Percentiles rank a stretch among this genome's conserved stretches.
Conservation (phyloP, 345 rosid genomes). For the Corchorus olitorius region DNA sequence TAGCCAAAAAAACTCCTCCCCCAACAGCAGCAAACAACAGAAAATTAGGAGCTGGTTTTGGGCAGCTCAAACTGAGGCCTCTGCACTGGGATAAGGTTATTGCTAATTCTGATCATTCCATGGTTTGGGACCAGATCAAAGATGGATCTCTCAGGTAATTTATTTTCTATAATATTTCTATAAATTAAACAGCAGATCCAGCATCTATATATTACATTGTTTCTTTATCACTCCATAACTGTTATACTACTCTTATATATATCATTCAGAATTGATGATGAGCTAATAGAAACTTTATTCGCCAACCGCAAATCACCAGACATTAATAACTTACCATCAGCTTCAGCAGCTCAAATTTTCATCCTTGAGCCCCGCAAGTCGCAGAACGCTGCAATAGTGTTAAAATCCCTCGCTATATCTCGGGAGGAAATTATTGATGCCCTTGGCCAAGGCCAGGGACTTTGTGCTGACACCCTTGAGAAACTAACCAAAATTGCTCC, state of each 20-base stretch:
- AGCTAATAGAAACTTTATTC: constrained; percentile 49
- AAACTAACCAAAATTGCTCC: constrained; percentile 71
- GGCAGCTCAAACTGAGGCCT: constrained; percentile 50
- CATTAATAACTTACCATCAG: constrained; percentile 14
- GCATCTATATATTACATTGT: too few species aligned
- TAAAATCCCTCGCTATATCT: constrained; percentile 51
- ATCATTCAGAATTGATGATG: constrained; percentile 52
- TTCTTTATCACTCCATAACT: neutral
- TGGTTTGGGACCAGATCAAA: constrained; percentile 69
- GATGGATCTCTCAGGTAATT: constrained; percentile 60
- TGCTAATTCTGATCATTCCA: constrained; percentile 57
- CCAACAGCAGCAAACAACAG: constrained; percentile 34
- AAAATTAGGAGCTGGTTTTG: constrained; percentile 24
- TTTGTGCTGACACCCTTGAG: constrained; percentile 58
- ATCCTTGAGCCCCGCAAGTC: constrained; percentile 57
- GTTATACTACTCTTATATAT: neutral
- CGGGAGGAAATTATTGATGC: constrained; percentile 48
- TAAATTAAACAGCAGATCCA: too few species aligned
- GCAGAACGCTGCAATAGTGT: constrained; percentile 57
- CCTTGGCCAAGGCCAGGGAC: constrained; percentile 54
- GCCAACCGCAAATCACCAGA: constrained; percentile 20
- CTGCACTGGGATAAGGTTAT: constrained; percentile 69
- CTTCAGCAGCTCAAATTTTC: constrained; percentile 41
- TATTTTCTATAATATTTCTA: too few species aligned
- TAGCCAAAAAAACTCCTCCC: constrained; percentile 24